Evolutionary conservation across 192 early-diverging fungal species (phyloP).

Genomic region (Backusella westeae): DNA sequence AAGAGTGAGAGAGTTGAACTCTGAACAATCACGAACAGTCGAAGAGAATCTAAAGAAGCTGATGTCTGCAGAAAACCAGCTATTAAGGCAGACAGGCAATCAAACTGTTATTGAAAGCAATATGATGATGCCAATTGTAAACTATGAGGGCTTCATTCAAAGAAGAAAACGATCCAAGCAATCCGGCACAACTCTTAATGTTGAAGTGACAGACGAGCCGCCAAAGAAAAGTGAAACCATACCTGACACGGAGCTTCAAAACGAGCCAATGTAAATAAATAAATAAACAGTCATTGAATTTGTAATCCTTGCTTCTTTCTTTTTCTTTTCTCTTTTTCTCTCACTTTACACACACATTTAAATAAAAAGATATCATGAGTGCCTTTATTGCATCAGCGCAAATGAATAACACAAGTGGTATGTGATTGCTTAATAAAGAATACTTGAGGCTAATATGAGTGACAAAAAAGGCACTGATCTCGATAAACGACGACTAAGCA

Average conservation of each 20-base stretch:
- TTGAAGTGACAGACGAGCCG: constrained; percentile 5
- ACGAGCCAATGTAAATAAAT: constrained; percentile 7
- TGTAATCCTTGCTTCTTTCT: background rate
- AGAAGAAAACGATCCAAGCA: constrained; percentile 17
- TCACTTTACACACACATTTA: background rate
- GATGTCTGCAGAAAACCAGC: constrained; percentile 26
- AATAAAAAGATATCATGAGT: background rate
- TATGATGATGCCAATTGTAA: constrained; percentile 13
- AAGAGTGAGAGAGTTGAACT: constrained; percentile 48
- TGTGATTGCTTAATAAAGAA: background rate
- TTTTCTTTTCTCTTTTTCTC: background rate
- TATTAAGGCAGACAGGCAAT: background rate
- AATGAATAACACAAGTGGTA: background rate
- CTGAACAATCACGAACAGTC: constrained; percentile 52
- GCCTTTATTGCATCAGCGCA: background rate
- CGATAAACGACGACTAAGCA: background rate
- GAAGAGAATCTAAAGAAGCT: constrained; percentile 53
- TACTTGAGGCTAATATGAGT: background rate
- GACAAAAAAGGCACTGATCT: background rate
- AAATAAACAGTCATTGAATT: constrained; percentile 4
- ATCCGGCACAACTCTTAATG: constrained; percentile 11
- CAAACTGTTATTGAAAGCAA: background rate
- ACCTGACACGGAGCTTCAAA: background rate
- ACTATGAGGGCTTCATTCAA: constrained; percentile 18
- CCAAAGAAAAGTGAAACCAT: background rate